These are phyloP conservation scores for Skeletonema marinoi DNA, from an alignment of 108 stramenopile species.

Conservation along the genomic window DNA sequence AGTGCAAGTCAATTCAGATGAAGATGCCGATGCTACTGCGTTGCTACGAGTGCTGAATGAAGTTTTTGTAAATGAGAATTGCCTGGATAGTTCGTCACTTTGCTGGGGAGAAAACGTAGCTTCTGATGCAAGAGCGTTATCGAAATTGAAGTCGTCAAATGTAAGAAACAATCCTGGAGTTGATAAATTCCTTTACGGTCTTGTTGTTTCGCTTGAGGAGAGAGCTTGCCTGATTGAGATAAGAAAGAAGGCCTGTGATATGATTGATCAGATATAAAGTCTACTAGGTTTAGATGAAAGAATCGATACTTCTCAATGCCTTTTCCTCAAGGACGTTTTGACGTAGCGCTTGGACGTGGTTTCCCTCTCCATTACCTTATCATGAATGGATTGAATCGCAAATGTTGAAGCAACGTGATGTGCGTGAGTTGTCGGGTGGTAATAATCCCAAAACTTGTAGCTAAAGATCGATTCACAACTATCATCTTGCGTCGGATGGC, in stretches of 20 bases:
- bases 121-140: slow-evolving; percentile 17
- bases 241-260: slow-evolving; percentile 17
- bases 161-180: slow-evolving; percentile 15
- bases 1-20: slow-evolving; percentile 7
- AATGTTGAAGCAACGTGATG: slow-evolving; percentile 19
- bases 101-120: slow-evolving; percentile 29
- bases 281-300: background rate
- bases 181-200: slow-evolving; percentile 49
- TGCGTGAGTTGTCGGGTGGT: slow-evolving; percentile 18
- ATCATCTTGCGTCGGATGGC: slow-evolving; percentile 14
- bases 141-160: slow-evolving; percentile 1
- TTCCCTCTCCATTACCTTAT: slow-evolving; percentile 1
- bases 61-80: slow-evolving; percentile 8
- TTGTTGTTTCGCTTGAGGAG: slow-evolving; percentile 63
- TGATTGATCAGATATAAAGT: background rate
- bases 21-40: slow-evolving; percentile 6
- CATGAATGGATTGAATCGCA: slow-evolving; percentile 10
- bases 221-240: slow-evolving; percentile 33
- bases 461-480: slow-evolving; percentile 8
- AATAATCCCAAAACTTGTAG: slow-evolving; percentile 21
- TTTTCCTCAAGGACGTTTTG: background rate
- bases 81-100: slow-evolving; percentile 5
- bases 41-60: slow-evolving; percentile 10
- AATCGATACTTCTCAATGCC: background rate
- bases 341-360: background rate